A percentile compares a stretch with the other conserved stretches of the same genome.
Evolutionary conservation across 441 rosid genomes (phyloP).

Genomic region (Isatis lusitanica): DNA sequence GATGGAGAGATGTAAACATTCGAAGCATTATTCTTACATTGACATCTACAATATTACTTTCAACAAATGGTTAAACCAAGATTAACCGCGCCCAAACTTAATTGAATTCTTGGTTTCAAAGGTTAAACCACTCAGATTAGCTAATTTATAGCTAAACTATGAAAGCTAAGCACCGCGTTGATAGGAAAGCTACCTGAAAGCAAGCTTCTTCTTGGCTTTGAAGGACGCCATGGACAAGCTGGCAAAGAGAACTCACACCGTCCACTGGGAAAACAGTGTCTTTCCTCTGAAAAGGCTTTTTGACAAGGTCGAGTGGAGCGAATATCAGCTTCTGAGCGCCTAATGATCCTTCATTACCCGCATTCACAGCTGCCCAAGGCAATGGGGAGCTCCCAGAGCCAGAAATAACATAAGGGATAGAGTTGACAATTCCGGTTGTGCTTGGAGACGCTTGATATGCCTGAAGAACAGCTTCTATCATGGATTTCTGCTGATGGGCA

Average conservation of each 20-base stretch:
- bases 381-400: slow-evolving; percentile 69
- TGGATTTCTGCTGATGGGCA: slow-evolving; percentile 88
- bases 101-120: background rate
- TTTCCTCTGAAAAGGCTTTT: slow-evolving; percentile 78
- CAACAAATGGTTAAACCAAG: background rate
- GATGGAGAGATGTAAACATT: slow-evolving; percentile 10
- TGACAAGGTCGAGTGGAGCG: slow-evolving; percentile 66
- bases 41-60: background rate
- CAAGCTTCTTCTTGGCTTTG: slow-evolving; percentile 79
- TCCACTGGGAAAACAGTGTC: slow-evolving; percentile 76
- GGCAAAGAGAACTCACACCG: slow-evolving; percentile 73
- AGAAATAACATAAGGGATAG: slow-evolving; percentile 84
- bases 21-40: background rate
- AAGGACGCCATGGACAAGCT: slow-evolving; percentile 71
- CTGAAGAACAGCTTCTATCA: slow-evolving; percentile 72
- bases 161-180: background rate
- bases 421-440: slow-evolving; percentile 69
- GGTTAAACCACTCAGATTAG: background rate
- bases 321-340: slow-evolving; percentile 63
- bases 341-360: slow-evolving; percentile 48
- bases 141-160: background rate
- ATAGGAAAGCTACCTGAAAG: slow-evolving; percentile 55
- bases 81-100: background rate
- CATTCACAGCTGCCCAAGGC: slow-evolving; percentile 62
- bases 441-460: slow-evolving; percentile 76